Conservation (phyloP, 306 rosid species). For the Dalbergia oliveri region DNA sequence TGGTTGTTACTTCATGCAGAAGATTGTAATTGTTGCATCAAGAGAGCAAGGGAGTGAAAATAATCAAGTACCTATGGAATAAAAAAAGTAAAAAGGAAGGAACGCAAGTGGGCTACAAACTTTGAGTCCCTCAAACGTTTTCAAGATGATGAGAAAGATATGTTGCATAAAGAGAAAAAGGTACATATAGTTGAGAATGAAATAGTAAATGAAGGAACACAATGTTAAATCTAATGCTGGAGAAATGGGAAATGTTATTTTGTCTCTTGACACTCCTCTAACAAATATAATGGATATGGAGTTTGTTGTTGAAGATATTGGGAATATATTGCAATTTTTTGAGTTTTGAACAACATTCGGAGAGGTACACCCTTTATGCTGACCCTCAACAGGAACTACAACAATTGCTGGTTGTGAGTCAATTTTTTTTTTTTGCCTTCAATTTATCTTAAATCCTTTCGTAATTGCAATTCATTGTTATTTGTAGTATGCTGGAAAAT, state of each 20-base stretch:
- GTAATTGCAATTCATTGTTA: background rate
- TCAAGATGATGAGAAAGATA: too few relatives aligned
- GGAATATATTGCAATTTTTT: constrained; percentile 60
- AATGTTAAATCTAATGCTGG: too few relatives aligned
- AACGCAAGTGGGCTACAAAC: too few relatives aligned
- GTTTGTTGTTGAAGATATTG: constrained; percentile 60
- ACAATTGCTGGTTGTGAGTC: background rate
- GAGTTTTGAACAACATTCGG: constrained; percentile 66
- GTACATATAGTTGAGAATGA: too few relatives aligned
- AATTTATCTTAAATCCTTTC: background rate
- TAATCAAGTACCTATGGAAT: too few relatives aligned
- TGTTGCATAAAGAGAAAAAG: too few relatives aligned
- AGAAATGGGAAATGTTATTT: constrained; percentile 48
- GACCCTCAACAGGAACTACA: background rate
- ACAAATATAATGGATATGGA: constrained; percentile 52
- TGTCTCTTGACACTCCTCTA: background rate
- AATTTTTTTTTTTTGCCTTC: background rate
- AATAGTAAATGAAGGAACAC: too few relatives aligned
- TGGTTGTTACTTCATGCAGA: too few relatives aligned
- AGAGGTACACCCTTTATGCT: constrained; percentile 44
- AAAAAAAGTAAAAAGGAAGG: too few relatives aligned
- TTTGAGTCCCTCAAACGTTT: too few relatives aligned
- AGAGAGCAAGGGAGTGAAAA: too few relatives aligned
- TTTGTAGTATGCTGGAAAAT: background rate
- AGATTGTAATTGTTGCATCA: too few relatives aligned